Evolutionary conservation across 129 eudicot genomes (phyloP), one percentile per base, ranked within the genome.

Genomic region (Lonicera japonica): DNA sequence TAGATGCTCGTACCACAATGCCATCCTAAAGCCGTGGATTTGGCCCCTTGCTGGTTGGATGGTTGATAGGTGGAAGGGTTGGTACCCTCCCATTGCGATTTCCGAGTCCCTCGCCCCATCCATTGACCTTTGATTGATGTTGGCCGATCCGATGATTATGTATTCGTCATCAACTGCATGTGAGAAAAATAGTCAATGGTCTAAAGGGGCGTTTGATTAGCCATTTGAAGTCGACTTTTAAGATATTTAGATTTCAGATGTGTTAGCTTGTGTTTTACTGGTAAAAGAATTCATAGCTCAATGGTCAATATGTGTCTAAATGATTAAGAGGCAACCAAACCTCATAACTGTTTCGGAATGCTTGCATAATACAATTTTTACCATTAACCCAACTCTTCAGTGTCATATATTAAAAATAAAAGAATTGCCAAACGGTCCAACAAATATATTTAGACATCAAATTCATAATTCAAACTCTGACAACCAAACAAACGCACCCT

Each of bases 31-130:
- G 13, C 90, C 87, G 12, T 85, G 76, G 59, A 88, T 56, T 11
- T 89, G 81, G 17, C 95, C 96, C 72, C 95, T 80, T 0, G 87
- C 88, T 21, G 82, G 80, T 29, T 77, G 72, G 25, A 63, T 39
- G 64, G 60, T 69, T 0, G 86, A 52, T 10, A 85, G 66, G 64
- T 89, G 94, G 36, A 78, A 71, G 1, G 95, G 88, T 64, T 89
- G 97, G 80, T 72, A 89, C 1, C 83, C 97, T 63, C 97, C 95
- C 97, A 89, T 89, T 0, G 97, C 97, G 20, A 89, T 89, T 67
- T 89, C 97, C 0, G 97, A 78, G 69, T 89, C 95, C 39, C 97
- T 74, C 1, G 83, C 90, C 25, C 97, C 95, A 9, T 80, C 94
- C 97, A 89, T 77, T 29, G 97, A 89, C 58, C 95, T 78, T 57